Evolutionary conservation across 2,329 filamentous ascomycete species (phyloP), one percentile per base, ranked within the genome.

Genomic region (Fusarium newnesense): DNA sequence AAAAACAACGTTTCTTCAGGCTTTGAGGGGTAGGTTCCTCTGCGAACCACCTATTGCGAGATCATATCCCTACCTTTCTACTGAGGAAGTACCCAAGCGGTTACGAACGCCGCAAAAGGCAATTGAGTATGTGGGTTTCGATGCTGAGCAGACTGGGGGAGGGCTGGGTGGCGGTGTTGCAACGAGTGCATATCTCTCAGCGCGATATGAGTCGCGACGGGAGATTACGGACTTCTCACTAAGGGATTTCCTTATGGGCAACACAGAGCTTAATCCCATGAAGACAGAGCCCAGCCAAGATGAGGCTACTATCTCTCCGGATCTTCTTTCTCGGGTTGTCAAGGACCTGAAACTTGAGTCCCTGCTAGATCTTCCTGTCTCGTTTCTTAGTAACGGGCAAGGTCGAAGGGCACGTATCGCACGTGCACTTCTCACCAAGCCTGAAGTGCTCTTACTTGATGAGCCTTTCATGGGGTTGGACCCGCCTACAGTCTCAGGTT

Each of bases 391-490:
- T 80, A 98, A 98, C 81, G 96, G 96, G 1, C 96, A 99, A 82
- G 96, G 93, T 11, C 87, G 96, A 72, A 87, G 96, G 61, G 93
- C 96, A 12, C 90, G 94, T 70, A 97, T 99, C 75, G 96, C 95
- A 4, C 93, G 94, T 76, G 95, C 95, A 0, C 83, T 99, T 57
- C 86, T 98, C 66, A 90, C 87, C 11, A 88, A 88, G 59, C 96
- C 96, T 0, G 93, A 97, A 81, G 87, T 97, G 16, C 80, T 99
- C 69, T 86, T 98, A 59, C 86, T 97, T 5, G 96, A 99, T 82
- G 96, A 97, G 77, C 96, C 96, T 2, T 98, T 98, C 79, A 97
- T 98, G 93, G 96, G 96, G 0, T 86, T 99, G 21, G 96, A 98
- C 81, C 96, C 96, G 19, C 92, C 91, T 10, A 97, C 95, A 0